phyloP scores from a whole-genome alignment of 164 flowering plant species.

The Liquidambar formosana region DNA sequence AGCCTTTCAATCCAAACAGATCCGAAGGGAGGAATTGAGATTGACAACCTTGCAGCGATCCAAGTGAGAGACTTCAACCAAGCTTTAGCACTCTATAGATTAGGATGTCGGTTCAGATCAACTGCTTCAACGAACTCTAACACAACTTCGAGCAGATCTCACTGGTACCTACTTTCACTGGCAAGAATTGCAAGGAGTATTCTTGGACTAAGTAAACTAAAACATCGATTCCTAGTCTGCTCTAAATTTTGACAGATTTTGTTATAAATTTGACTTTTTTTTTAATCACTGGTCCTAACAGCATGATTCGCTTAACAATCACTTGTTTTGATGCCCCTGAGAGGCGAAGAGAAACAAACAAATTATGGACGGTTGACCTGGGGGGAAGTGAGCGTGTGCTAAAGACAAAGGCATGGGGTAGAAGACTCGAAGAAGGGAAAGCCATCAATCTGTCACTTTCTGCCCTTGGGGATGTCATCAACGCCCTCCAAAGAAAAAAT shows the following conservation, averaged over 20 bases:
- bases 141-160: constrained; percentile 63
- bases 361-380: constrained; percentile 72
- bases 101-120: constrained; percentile 61
- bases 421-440: constrained; percentile 71
- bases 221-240: too few species aligned
- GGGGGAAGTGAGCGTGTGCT: constrained; percentile 77
- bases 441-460: constrained; percentile 74
- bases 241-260: too few species aligned
- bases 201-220: not conserved
- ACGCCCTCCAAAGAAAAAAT: constrained; percentile 55
- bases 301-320: constrained; percentile 59
- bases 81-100: constrained; percentile 46
- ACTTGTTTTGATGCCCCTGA: constrained; percentile 43
- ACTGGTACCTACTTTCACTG: constrained; percentile 43
- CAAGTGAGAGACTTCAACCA: constrained; percentile 50
- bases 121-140: constrained; percentile 65
- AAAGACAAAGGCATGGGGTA: constrained; percentile 62
- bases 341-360: constrained; percentile 51
- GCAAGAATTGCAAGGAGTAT: not conserved
- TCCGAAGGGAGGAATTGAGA: constrained; percentile 48
- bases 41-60: constrained; percentile 57
- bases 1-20: constrained; percentile 61
- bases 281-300: constrained; percentile 23
- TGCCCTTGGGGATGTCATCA: constrained; percentile 72
- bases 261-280: constrained; percentile 5